phyloP scores from a whole-genome alignment of 2,329 filamentous ascomycete species.

The Stagonosporopsis vannaccii region DNA sequence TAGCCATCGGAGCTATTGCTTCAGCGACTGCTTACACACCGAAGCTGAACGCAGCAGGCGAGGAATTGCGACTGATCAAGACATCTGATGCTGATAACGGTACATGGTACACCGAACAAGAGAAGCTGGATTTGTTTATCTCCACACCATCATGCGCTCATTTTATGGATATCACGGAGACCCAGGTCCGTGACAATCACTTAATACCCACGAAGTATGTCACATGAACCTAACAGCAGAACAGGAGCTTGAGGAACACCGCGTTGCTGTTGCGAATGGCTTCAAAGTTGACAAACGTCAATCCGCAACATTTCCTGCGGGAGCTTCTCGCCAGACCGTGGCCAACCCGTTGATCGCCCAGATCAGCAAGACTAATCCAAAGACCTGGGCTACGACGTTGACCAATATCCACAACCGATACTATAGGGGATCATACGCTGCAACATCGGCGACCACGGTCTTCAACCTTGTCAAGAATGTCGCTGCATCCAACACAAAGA shows the following conservation, averaged over 20 bases:
- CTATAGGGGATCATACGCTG: conserved; percentile 56
- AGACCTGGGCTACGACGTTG: conserved; percentile 23
- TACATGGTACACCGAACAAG: conserved; percentile 22
- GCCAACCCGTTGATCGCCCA: conserved; percentile 18
- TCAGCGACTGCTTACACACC: conserved; percentile 1
- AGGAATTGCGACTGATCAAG: conserved; percentile 20
- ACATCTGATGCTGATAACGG: conserved; percentile 19
- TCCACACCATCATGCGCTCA: conserved; percentile 19
- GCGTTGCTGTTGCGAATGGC: conserved; percentile 15
- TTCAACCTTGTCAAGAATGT: conserved; percentile 73
- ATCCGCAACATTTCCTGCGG: conserved; percentile 20
- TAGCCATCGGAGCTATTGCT: conserved; percentile 14
- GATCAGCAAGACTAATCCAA: conserved; percentile 25
- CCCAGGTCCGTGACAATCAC: conserved; percentile 4
- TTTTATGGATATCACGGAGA: conserved; percentile 23
- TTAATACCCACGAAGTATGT: no score
- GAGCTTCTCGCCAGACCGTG: conserved; percentile 15
- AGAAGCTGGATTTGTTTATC: conserved; percentile 21
- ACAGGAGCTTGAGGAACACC: conserved; percentile 19
- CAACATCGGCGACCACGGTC: conserved; percentile 85
- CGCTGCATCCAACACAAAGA: conserved; percentile 74
- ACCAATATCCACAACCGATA: conserved; percentile 27
- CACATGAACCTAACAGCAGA: not conserved
- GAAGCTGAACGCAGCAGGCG: conserved; percentile 18
- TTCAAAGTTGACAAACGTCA: conserved; percentile 21